Conservation (phyloP, 495 filamentous ascomycete genomes). For the Podospora pseudoanserina region DNA sequence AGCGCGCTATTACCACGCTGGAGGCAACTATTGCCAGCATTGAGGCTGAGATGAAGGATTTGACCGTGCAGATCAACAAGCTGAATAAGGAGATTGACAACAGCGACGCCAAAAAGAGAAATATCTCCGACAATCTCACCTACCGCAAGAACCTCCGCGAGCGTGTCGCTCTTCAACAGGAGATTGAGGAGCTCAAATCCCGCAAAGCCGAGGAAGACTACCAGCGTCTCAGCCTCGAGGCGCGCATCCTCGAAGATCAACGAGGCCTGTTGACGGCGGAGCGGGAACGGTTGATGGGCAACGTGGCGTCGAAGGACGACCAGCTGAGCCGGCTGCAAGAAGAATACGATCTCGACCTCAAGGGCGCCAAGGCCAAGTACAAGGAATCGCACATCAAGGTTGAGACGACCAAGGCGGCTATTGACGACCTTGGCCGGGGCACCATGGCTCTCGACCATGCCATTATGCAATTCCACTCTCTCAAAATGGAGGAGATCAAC, state of each 20-base stretch:
- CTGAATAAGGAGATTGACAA: constrained; percentile 73
- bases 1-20: constrained; percentile 63
- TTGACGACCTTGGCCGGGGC: constrained; percentile 84
- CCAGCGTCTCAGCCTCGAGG: constrained; percentile 67
- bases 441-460: constrained; percentile 80
- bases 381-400: constrained; percentile 87
- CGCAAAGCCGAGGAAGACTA: constrained; percentile 81
- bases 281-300: constrained; percentile 56
- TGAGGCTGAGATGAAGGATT: constrained; percentile 62
- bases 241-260: constrained; percentile 55
- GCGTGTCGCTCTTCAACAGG: constrained; percentile 59
- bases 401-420: constrained; percentile 86
- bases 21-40: constrained; percentile 61
- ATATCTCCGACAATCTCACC: constrained; percentile 79
- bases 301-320: constrained; percentile 76
- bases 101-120: constrained; percentile 71
- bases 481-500: constrained; percentile 99
- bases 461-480: constrained; percentile 90
- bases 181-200: constrained; percentile 72
- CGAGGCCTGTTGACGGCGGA: constrained; percentile 55
- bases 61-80: constrained; percentile 68
- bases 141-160: constrained; percentile 71
- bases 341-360: constrained; percentile 85
- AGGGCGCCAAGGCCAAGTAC: constrained; percentile 75
- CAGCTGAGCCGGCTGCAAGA: constrained; percentile 62